Conservation (phyloP, 2,329 filamentous ascomycete species). For the Aureobasidium subglaciale region DNA sequence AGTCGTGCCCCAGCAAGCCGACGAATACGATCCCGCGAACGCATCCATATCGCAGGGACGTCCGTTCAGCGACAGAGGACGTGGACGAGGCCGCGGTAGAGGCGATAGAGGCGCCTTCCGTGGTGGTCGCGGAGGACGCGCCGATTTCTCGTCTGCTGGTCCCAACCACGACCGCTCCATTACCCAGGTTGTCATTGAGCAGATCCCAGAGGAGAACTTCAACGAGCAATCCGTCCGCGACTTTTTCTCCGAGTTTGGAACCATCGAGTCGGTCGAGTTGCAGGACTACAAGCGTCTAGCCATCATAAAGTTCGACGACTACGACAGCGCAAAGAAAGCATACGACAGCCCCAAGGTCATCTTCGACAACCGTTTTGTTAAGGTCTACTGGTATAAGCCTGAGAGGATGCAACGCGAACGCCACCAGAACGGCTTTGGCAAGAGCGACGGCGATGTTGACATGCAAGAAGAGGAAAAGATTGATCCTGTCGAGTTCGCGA, state of each 20-base stretch:
- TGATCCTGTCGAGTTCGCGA: conserved; percentile 62
- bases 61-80: conserved; percentile 32
- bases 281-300: conserved; percentile 61
- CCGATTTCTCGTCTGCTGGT: conserved; percentile 58
- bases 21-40: conserved; percentile 55
- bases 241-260: conserved; percentile 69
- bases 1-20: conserved; percentile 31
- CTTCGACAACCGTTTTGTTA: conserved; percentile 80
- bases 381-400: conserved; percentile 68
- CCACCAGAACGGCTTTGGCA: conserved; percentile 9
- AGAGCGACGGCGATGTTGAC: conserved; percentile 20
- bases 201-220: conserved; percentile 66
- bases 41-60: conserved; percentile 32
- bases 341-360: conserved; percentile 72
- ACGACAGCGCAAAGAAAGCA: conserved; percentile 60
- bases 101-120: conserved; percentile 27
- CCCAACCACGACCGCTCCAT: conserved; percentile 56
- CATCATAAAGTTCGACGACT: conserved; percentile 60
- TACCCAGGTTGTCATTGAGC: conserved; percentile 66
- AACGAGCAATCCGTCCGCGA: conserved; percentile 56
- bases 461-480: conserved; percentile 47
- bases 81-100: conserved; percentile 28
- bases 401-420: conserved; percentile 22
- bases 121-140: conserved; percentile 36
- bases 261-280: conserved; percentile 57